Conservation (phyloP, 2,329 filamentous ascomycete genomes). For the Fusarium nodosum region DNA sequence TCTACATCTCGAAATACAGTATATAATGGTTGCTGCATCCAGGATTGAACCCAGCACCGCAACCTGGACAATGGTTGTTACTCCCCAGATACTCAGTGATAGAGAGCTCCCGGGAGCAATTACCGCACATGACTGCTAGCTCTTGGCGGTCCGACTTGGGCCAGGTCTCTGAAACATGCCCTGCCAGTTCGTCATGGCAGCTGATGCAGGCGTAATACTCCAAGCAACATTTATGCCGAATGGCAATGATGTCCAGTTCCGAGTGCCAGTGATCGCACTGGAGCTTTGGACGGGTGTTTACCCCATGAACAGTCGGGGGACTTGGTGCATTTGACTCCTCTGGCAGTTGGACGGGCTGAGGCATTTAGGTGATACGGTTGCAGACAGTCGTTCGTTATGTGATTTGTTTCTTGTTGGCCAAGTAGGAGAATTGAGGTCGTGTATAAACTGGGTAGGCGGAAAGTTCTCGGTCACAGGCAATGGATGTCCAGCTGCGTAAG, state of each 20-base stretch:
- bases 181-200: slow-evolving; percentile 22
- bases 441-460: not conserved
- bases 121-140: slow-evolving; percentile 20
- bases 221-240: slow-evolving; percentile 24
- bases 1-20: slow-evolving; percentile 24
- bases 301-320: slow-evolving; percentile 3
- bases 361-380: slow-evolving; percentile 2
- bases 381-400: accelerated
- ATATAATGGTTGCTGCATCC: slow-evolving; percentile 25
- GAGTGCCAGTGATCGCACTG: slow-evolving; percentile 27
- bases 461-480: too few relatives aligned
- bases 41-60: slow-evolving; percentile 22
- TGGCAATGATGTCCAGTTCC: slow-evolving; percentile 25
- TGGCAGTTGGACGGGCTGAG: not conserved
- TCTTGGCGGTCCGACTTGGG: slow-evolving; percentile 11
- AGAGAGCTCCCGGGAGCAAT: not conserved
- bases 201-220: slow-evolving; percentile 33
- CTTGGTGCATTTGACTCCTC: accelerated
- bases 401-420: too few relatives aligned
- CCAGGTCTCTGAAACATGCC: slow-evolving; percentile 11
- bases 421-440: too few relatives aligned
- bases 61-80: slow-evolving; percentile 3
- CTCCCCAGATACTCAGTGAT: slow-evolving; percentile 16
- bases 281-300: slow-evolving; percentile 8
- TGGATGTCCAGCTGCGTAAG: too few relatives aligned